A percentile compares a stretch with the other conserved stretches of the same genome.
phyloP scores from a whole-genome alignment of 1,284 basidiomycete species.

The Papiliotrema terrestris region DNA sequence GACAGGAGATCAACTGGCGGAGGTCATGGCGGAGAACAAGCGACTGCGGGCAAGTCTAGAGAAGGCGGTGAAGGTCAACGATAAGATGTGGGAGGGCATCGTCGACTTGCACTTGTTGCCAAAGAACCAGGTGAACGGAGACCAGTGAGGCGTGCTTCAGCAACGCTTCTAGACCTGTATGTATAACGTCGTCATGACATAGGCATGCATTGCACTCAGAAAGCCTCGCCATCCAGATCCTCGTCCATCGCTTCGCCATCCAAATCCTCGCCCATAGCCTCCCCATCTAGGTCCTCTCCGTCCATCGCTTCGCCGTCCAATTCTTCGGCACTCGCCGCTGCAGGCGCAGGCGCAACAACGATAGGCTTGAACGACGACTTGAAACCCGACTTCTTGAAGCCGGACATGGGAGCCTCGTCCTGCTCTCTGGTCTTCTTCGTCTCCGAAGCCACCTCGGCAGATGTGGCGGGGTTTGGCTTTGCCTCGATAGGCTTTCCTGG shows the following conservation, averaged over 20 bases:
- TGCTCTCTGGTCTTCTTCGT: constrained; percentile 4
- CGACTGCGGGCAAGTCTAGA: constrained; percentile 64
- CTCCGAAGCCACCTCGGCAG: background rate
- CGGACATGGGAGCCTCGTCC: constrained; percentile 42
- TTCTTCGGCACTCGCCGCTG: constrained; percentile 27
- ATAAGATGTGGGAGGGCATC: constrained; percentile 82
- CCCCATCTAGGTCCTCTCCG: constrained; percentile 43
- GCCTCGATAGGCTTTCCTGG: background rate
- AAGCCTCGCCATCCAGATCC: constrained; percentile 48
- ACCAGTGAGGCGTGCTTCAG: background rate
- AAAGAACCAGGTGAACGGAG: background rate
- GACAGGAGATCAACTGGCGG: constrained; percentile 49
- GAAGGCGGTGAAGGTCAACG: constrained; percentile 78
- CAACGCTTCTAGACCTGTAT: no score
- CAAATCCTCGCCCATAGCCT: constrained; percentile 18
- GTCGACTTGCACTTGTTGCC: constrained; percentile 34
- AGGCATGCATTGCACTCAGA: constrained; percentile 27
- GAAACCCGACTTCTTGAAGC: constrained; percentile 73
- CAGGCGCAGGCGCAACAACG: constrained; percentile 24
- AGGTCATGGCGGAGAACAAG: constrained; percentile 68
- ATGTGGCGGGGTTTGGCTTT: background rate
- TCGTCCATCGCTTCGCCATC: constrained; percentile 38
- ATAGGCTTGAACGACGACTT: constrained; percentile 48
- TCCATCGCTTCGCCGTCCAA: constrained; percentile 42
- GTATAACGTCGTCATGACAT: background rate